Conservation (phyloP, 2,329 filamentous ascomycete genomes). For the Helminthosporium solani region DNA sequence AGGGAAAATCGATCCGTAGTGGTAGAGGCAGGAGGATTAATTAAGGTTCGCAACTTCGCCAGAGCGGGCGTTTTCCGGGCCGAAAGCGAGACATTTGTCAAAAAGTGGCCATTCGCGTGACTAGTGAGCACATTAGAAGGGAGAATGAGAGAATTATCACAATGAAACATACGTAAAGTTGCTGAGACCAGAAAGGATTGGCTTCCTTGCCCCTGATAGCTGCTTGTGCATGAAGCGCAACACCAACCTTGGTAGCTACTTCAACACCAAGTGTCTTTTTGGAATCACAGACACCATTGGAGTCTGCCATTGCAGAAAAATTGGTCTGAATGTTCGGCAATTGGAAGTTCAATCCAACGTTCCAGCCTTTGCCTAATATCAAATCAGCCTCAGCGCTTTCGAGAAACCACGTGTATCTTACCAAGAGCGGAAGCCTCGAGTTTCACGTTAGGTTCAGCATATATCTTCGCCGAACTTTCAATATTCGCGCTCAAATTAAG, state of each 20-base stretch:
- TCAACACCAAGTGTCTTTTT: constrained; percentile 20
- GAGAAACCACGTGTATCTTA: neutral
- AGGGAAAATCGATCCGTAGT: no score
- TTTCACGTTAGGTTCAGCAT: constrained; percentile 12
- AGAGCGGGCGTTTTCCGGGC: constrained; percentile 5
- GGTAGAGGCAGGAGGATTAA: neutral
- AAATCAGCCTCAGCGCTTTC: neutral
- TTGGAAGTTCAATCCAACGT: constrained; percentile 14
- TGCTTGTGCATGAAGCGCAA: constrained; percentile 13
- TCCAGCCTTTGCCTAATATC: constrained; percentile 12
- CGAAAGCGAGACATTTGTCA: constrained; percentile 16
- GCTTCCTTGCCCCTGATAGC: constrained; percentile 15
- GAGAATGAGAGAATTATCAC: neutral
- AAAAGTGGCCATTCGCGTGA: constrained; percentile 14
- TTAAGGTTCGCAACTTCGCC: constrained; percentile 2
- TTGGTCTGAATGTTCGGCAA: constrained; percentile 20
- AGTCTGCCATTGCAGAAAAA: constrained; percentile 16
- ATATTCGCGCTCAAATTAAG: constrained; percentile 15
- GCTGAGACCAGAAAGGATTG: constrained; percentile 17
- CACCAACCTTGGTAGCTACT: constrained; percentile 15
- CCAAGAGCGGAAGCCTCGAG: constrained; percentile 17
- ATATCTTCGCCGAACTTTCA: constrained; percentile 12
- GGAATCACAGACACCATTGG: constrained; percentile 14
- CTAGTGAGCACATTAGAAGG: neutral
- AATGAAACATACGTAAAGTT: constrained; percentile 10